These are phyloP conservation scores for Isatis lusitanica DNA, from an alignment of 441 rosid species.

Conservation along the genomic window DNA sequence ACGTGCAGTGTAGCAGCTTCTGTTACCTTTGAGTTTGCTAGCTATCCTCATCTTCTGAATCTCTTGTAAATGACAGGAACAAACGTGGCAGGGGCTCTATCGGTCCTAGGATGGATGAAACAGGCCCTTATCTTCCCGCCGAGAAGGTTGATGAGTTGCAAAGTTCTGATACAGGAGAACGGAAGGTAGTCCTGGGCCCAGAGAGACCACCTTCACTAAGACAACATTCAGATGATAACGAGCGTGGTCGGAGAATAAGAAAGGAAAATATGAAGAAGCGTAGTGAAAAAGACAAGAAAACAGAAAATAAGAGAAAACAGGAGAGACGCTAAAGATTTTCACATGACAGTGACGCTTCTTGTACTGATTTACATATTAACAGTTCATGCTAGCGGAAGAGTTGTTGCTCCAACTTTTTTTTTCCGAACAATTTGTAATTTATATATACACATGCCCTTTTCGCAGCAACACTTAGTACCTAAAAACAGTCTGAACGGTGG, in stretches of 20 bases:
- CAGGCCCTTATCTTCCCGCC: slow-evolving; percentile 66
- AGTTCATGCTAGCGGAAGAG: background rate
- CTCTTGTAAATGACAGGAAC: slow-evolving; percentile 9
- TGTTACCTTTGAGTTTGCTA: background rate
- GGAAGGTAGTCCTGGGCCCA: slow-evolving; percentile 38
- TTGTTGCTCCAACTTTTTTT: background rate
- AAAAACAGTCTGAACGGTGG: background rate
- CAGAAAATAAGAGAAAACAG: slow-evolving; percentile 15
- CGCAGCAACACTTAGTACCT: background rate
- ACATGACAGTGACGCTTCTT: background rate
- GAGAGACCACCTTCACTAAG: slow-evolving; percentile 47
- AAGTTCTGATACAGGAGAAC: slow-evolving; percentile 30
- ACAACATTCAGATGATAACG: slow-evolving; percentile 1
- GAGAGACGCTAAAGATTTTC: background rate
- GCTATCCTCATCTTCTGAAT: background rate
- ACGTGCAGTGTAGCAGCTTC: background rate
- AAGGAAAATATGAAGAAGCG: slow-evolving; percentile 10
- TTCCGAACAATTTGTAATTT: background rate
- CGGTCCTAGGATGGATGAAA: slow-evolving; percentile 91
- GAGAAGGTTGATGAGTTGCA: slow-evolving; percentile 1
- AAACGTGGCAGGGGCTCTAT: slow-evolving; percentile 80
- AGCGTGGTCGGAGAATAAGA: slow-evolving; percentile 18
- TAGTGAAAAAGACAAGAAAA: slow-evolving; percentile 11
- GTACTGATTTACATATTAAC: background rate
- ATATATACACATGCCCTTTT: background rate